Conservation (phyloP, 2,329 filamentous ascomycete species). For the Alternaria conjuncta region DNA sequence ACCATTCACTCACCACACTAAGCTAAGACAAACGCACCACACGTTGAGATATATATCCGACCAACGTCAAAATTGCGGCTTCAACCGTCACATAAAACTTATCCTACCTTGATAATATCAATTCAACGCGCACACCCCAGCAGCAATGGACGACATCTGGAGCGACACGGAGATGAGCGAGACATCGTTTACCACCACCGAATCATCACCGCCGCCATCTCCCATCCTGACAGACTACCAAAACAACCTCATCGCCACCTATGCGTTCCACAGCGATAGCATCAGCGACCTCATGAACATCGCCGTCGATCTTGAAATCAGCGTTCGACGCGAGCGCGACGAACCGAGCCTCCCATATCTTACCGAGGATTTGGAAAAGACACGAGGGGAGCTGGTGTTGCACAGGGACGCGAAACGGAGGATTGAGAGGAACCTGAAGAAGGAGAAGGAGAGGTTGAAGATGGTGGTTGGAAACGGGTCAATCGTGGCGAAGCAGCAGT, state of each 20-base stretch:
- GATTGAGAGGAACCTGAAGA: not conserved
- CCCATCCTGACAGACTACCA: not conserved
- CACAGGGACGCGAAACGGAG: not conserved
- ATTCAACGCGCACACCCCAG: not conserved
- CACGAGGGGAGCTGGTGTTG: not conserved
- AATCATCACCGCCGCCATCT: not conserved
- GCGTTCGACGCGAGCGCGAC: slow-evolving; percentile 5
- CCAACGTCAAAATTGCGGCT: not conserved
- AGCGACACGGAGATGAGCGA: not conserved
- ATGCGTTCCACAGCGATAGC: not conserved
- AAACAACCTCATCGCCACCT: not conserved
- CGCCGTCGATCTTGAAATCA: not conserved
- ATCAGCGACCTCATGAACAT: slow-evolving; percentile 1
- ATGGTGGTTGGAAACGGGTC: not conserved
- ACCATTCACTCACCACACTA: not conserved
- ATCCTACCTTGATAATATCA: not conserved
- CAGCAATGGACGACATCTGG: not conserved
- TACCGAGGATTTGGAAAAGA: not conserved
- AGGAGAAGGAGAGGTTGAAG: not conserved
- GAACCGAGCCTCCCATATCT: not conserved
- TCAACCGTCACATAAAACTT: not conserved
- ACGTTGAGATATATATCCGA: not conserved
- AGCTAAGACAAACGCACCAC: not conserved
- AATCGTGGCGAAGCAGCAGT: not conserved
- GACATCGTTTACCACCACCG: not conserved